These are phyloP conservation scores for Clathrospora elynae DNA, from an alignment of 2,329 filamentous ascomycete genomes.

Conservation along the genomic window DNA sequence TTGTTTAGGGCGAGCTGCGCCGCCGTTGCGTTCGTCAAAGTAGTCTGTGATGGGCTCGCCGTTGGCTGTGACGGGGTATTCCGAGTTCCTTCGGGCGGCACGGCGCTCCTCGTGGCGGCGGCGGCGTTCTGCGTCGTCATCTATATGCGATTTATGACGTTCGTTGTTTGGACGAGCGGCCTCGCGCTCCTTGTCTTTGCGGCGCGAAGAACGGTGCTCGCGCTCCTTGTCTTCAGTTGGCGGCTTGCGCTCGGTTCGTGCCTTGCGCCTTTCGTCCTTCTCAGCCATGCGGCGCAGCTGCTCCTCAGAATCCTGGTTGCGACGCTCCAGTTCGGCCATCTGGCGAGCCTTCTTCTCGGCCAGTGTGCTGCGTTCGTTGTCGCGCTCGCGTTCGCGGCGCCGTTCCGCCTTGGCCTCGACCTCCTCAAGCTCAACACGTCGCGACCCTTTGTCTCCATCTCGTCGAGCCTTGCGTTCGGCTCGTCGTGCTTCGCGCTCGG, in stretches of 20 bases:
- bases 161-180: constrained; percentile 39
- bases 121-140: constrained; percentile 46
- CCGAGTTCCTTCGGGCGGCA: constrained; percentile 45
- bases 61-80: constrained; percentile 36
- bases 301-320: constrained; percentile 46
- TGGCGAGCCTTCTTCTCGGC: constrained; percentile 47
- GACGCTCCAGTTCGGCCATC: constrained; percentile 47
- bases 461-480: constrained; percentile 42
- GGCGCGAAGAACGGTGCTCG: constrained; percentile 43
- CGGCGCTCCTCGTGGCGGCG: constrained; percentile 54
- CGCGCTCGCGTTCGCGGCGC: constrained; percentile 47
- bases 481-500: constrained; percentile 47
- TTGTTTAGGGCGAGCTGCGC: constrained; percentile 24
- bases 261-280: constrained; percentile 44
- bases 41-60: constrained; percentile 51
- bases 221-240: constrained; percentile 40
- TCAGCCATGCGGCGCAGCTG: constrained; percentile 49
- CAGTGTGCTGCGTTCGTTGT: constrained; percentile 39
- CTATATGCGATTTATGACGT: constrained; percentile 44
- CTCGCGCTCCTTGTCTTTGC: constrained; percentile 43
- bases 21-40: constrained; percentile 52
- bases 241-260: constrained; percentile 39
- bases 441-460: constrained; percentile 45
- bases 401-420: constrained; percentile 45
- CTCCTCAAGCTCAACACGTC: constrained; percentile 43